phyloP scores from a whole-genome alignment of 306 rosid genomes.

The Glycyrrhiza uralensis region DNA sequence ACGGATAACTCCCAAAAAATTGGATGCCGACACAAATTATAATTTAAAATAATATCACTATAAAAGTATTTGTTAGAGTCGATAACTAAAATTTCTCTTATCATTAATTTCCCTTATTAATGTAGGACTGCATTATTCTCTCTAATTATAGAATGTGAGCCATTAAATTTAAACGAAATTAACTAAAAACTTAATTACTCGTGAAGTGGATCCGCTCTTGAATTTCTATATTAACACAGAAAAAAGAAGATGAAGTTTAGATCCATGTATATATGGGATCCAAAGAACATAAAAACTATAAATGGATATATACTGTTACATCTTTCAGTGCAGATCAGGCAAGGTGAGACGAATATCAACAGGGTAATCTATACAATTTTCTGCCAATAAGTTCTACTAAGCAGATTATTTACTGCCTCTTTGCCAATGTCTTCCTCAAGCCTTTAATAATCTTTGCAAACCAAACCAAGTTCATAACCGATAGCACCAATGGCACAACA shows the following conservation, averaged over 20 bases:
- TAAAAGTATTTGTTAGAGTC: too few relatives aligned
- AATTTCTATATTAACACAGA: not conserved
- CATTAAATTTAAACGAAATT: too few relatives aligned
- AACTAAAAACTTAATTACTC: not conserved
- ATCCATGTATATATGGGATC: not conserved
- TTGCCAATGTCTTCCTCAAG: conserved; percentile 72
- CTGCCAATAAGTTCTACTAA: not conserved
- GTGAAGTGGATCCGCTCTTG: not conserved
- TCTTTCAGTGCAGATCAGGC: not conserved
- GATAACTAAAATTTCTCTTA: too few relatives aligned
- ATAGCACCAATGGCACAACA: conserved; percentile 54
- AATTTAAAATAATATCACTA: too few relatives aligned
- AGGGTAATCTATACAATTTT: conserved; percentile 18
- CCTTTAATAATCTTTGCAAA: conserved; percentile 68
- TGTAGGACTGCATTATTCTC: too few relatives aligned
- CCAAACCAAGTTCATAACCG: conserved; percentile 79
- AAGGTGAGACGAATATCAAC: conserved; percentile 21
- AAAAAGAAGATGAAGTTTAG: not conserved
- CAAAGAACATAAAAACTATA: not conserved
- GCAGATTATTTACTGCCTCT: conserved; percentile 51
- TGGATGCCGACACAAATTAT: too few relatives aligned
- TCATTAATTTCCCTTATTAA: too few relatives aligned
- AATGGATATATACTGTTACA: not conserved
- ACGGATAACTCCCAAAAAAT: too few relatives aligned
- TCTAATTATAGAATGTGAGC: too few relatives aligned